phyloP scores from a whole-genome alignment of 257 asterid genomes.

The Solanum rostratum region DNA sequence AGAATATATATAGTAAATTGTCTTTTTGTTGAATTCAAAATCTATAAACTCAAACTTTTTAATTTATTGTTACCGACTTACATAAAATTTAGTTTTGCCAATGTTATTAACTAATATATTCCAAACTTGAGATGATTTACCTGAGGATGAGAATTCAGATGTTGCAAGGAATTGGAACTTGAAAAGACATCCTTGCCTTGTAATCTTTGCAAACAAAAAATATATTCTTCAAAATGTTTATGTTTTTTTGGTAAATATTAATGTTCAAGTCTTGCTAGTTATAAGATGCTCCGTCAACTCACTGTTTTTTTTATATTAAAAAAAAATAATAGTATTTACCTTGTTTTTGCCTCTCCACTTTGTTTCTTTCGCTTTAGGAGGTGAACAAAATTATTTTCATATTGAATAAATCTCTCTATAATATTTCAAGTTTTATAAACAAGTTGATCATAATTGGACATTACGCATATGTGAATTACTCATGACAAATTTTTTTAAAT shows the following conservation, averaged over 20 bases:
- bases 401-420: no score
- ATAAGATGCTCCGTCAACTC: constrained; percentile 55
- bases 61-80: background rate
- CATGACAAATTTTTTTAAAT: no score
- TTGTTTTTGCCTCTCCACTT: constrained; percentile 29
- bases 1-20: background rate
- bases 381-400: no score
- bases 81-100: background rate
- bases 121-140: background rate
- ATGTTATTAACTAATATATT: background rate
- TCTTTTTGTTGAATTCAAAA: background rate
- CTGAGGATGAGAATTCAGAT: background rate
- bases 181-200: constrained; percentile 18
- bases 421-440: no score
- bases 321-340: background rate
- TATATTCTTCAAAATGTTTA: background rate
- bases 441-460: no score
- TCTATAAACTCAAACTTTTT: background rate
- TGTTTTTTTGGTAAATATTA: background rate
- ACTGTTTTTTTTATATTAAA: no score
- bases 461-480: no score
- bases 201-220: constrained; percentile 12
- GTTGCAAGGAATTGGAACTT: background rate
- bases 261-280: background rate
- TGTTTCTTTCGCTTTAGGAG: background rate